Conservation (phyloP, 75 land plant genomes). For the Cunninghamia lanceolata region DNA sequence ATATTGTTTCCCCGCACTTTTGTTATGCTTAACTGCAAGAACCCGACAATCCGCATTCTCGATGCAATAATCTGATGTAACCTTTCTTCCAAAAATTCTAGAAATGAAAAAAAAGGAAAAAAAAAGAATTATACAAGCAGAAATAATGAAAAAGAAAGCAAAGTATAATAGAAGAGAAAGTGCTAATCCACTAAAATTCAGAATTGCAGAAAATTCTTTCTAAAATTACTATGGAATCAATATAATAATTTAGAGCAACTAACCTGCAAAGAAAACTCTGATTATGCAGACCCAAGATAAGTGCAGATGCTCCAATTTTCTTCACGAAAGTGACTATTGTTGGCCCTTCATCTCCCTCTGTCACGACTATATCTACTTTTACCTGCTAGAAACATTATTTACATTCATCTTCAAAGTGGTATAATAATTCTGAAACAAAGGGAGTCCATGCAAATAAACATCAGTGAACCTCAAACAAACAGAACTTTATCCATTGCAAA, state of each 20-base stretch:
- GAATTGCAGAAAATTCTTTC: not conserved
- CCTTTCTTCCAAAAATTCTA: slow-evolving; percentile 8
- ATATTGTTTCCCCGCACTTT: not conserved
- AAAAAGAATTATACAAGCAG: not conserved
- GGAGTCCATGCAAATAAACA: not conserved
- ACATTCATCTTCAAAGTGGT: not conserved
- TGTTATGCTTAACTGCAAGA: not conserved
- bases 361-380: slow-evolving; percentile 63
- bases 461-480: not conserved
- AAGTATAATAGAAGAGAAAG: not conserved
- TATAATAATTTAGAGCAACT: not conserved
- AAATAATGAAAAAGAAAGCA: not conserved
- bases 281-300: slow-evolving; percentile 62
- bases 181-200: not conserved
- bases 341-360: slow-evolving; percentile 53
- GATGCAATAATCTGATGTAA: not conserved
- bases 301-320: slow-evolving; percentile 44
- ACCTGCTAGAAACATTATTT: slow-evolving; percentile 27
- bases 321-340: slow-evolving; percentile 37
- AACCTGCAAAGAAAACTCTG: slow-evolving; percentile 58
- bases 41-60: not conserved
- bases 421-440: not conserved
- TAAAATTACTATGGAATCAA: not conserved
- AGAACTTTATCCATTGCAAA: not conserved
- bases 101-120: not conserved